Base-by-base conservation (phyloP, 2,329 filamentous ascomycete genomes). In the Phoma sp. region DNA sequence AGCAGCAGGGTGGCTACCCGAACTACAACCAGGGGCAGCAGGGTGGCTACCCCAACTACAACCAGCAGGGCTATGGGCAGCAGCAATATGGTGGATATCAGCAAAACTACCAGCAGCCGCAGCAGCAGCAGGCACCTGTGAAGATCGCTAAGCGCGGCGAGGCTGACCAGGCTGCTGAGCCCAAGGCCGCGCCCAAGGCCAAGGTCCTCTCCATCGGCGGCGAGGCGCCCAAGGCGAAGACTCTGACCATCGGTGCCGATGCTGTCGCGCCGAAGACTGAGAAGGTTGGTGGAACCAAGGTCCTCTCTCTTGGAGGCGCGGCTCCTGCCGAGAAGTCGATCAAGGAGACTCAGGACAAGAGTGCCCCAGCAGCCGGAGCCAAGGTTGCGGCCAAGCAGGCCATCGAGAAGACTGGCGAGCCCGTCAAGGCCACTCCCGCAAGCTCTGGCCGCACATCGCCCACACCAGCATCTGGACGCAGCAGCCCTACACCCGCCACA, bases 361-460 rank as follows among this genome's bases (percentile, higher is more conserved):
- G 63, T 29, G 75, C 71, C 10, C 76, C 86, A 2, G 88, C 90
- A 61, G 88, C 89, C 25, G 90, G 91, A 27, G 83, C 92, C 57
- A 97, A 97, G 78, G 87, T 89, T n/a, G 81, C 89, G 2, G 93
- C 93, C 4, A 81, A 86, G 45, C 97, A 97, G 78, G 93, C 93
- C 8, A 91, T 97, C 59, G 91, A 96, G 70, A 96, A 96, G 83
- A 89, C 90, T 0, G 90, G 92, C 49, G 88, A 93, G 72, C 79
- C 84, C 7, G 78, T 78, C 42, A 79, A 82, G 40, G 78, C 79
- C 30, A 74, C 79, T 45, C 57, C 65, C 22, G 52, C 65, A 84
- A 85, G 66, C 42, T 76, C 75, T 47, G 91, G 91, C 50, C 89
- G 86, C 71, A 88, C 89, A 3, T 95, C 92, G 1, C 90, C 93